A percentile compares a stretch with the other conserved stretches of the same genome.
Conservation (phyloP, 2,329 filamentous ascomycete genomes). For the Aspergillus neotritici region DNA sequence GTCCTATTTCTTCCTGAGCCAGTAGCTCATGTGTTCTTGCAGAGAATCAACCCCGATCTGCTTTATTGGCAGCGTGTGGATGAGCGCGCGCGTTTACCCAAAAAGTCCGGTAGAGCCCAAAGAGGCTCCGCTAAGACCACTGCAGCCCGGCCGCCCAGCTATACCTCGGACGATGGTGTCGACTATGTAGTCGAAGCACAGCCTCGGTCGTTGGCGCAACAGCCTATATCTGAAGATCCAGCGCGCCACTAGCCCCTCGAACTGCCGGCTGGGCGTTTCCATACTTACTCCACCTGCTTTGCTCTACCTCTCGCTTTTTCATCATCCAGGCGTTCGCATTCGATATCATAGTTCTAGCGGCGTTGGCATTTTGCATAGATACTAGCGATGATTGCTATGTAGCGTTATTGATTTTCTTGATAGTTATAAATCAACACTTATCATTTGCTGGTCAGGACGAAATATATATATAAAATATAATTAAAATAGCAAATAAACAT, state of each 20-base stretch:
- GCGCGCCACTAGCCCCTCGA: background rate
- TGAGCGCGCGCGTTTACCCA: constrained; percentile 3
- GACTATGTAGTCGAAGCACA: constrained; percentile 65
- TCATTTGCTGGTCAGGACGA: too few relatives aligned
- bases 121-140: constrained; percentile 16
- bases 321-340: too few relatives aligned
- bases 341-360: too few relatives aligned
- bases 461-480: too few relatives aligned
- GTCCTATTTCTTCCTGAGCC: constrained; percentile 2
- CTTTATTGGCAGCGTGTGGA: constrained; percentile 71
- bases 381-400: too few relatives aligned
- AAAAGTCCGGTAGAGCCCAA: background rate
- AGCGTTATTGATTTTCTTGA: too few relatives aligned
- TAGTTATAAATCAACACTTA: too few relatives aligned
- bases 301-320: too few relatives aligned
- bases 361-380: too few relatives aligned
- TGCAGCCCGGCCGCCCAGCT: constrained; percentile 63
- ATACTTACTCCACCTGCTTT: too few relatives aligned
- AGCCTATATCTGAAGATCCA: constrained; percentile 3
- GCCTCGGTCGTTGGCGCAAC: constrained; percentile 52
- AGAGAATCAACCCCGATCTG: constrained; percentile 73
- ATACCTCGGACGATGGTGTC: constrained; percentile 69
- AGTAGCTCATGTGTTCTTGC: background rate
- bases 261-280: background rate
- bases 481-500: too few relatives aligned